These are phyloP conservation scores for Lagenidium giganteum DNA, from an alignment of 352 stramenopile genomes.

Conservation along the genomic window DNA sequence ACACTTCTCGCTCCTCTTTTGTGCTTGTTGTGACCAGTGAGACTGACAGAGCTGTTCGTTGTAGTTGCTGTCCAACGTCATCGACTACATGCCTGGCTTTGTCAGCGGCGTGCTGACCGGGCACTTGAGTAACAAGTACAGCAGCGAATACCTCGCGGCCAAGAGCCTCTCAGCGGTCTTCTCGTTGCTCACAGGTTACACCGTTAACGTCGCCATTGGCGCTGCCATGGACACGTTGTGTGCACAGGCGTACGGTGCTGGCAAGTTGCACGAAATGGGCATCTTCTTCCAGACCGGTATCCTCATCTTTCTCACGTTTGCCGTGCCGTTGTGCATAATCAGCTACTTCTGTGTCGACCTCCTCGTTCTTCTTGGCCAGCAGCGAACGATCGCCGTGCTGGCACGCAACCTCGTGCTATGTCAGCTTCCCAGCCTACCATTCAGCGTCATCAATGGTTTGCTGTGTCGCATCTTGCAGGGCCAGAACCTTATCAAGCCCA, in stretches of 20 bases:
- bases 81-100: conserved; percentile 66
- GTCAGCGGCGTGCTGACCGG: conserved; percentile 62
- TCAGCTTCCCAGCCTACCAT: conserved; percentile 76
- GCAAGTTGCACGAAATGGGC: conserved; percentile 80
- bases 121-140: conserved; percentile 52
- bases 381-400: conserved; percentile 51
- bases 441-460: conserved; percentile 73
- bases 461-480: conserved; percentile 84
- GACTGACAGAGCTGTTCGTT: not conserved
- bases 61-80: conserved; percentile 58
- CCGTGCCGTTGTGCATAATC: conserved; percentile 50
- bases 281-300: conserved; percentile 84
- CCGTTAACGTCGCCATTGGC: conserved; percentile 75
- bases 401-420: conserved; percentile 65
- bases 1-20: too few relatives aligned
- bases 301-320: conserved; percentile 59
- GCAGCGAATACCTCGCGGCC: conserved; percentile 76
- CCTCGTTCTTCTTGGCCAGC: conserved; percentile 68
- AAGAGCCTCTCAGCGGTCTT: conserved; percentile 72
- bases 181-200: conserved; percentile 79
- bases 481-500: conserved; percentile 80
- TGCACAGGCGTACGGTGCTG: conserved; percentile 77
- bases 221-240: conserved; percentile 89
- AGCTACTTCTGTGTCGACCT: conserved; percentile 86
- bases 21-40: not conserved